Base-by-base conservation (phyloP, 1,139 yeast genomes). In the Candida freyschussii region DNA sequence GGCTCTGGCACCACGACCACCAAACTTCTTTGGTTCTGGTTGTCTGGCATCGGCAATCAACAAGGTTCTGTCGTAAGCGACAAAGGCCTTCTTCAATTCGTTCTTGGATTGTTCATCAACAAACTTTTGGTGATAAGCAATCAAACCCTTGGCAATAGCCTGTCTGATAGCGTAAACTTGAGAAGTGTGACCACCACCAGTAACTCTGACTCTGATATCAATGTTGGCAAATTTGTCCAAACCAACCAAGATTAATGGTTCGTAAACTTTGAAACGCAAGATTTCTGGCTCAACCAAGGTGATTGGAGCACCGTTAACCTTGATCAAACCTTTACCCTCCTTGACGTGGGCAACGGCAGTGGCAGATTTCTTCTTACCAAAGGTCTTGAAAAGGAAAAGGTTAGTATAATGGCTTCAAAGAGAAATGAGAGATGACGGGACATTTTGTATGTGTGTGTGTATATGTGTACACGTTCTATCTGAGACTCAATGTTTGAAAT, bases 1-100 rank as follows among this genome's bases (percentile, higher is more conserved):
- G 68, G 98, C 93, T 78, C 98, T 91, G 76, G 98, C 98, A 86
- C 98, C 98, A 75, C 94, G 95, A 81, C 98, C 98, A 80, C 98
- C 98, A 78, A 89, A 91, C 80, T 91, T 91, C 96, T 91, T 91
- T 82, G 99, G 99, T 79, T 91, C 99, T 82, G 89, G 82, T 82
- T 95, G 91, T 84, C 98, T 87, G 63, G 97, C 78, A 72, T 91
- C 99, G 61, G 99, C 98, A 71, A 91, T 93, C 73, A 91, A 84
- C 70, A 91, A 82, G 69, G 98, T 87, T 78, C 96, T 89, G 91
- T 91, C 98, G 82, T 89, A 93, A 63, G 95, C 69, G 55, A 93
- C 78, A 73, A 87, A 86, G 62, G 94, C 80, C 79, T 87, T 89
- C 95, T 93, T 91, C 70, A 91, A 82, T 77, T 91, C 98, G 77